A percentile compares a stretch with the other conserved stretches of the same genome.
Conservation (phyloP, 805 yeast species). For the Suhomyces canberraensis region DNA sequence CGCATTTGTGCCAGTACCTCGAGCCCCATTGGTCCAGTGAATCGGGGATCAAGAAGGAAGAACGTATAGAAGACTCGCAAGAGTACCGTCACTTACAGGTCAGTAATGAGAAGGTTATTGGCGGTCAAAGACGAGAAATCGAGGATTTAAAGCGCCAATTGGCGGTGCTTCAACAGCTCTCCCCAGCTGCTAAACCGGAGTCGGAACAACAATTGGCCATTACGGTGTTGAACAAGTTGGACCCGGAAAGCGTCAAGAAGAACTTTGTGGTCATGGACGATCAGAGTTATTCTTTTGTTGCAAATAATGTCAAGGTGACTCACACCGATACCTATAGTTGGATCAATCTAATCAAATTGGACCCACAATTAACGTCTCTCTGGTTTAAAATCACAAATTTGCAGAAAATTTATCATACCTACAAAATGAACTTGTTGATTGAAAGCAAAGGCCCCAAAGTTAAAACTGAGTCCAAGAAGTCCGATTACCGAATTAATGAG, state of each 20-base stretch:
- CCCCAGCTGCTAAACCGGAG: slow-evolving; percentile 2
- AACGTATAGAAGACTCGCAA: slow-evolving; percentile 11
- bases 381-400: slow-evolving; percentile 41
- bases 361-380: slow-evolving; percentile 37
- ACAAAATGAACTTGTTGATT: slow-evolving; percentile 24
- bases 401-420: slow-evolving; percentile 39
- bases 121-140: slow-evolving; percentile 27
- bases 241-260: slow-evolving; percentile 11
- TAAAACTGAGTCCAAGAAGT: slow-evolving; percentile 5
- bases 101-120: slow-evolving; percentile 20
- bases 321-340: slow-evolving; percentile 32
- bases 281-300: slow-evolving; percentile 9
- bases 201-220: slow-evolving; percentile 3
- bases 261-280: slow-evolving; percentile 17
- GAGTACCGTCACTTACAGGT: slow-evolving; percentile 16
- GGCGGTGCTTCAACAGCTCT: slow-evolving; percentile 14
- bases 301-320: slow-evolving; percentile 4
- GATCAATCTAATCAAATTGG: slow-evolving; percentile 37
- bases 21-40: slow-evolving; percentile 38
- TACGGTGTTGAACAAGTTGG: slow-evolving; percentile 22
- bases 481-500: slow-evolving; percentile 18
- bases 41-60: slow-evolving; percentile 1
- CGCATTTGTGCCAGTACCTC: slow-evolving; percentile 37
- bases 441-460: slow-evolving; percentile 7
- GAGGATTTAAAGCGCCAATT: slow-evolving; percentile 30